Evolutionary conservation across 2,329 filamentous ascomycete genomes (phyloP), one percentile per base, ranked within the genome.

Genomic region (Canariomyces notabilis): DNA sequence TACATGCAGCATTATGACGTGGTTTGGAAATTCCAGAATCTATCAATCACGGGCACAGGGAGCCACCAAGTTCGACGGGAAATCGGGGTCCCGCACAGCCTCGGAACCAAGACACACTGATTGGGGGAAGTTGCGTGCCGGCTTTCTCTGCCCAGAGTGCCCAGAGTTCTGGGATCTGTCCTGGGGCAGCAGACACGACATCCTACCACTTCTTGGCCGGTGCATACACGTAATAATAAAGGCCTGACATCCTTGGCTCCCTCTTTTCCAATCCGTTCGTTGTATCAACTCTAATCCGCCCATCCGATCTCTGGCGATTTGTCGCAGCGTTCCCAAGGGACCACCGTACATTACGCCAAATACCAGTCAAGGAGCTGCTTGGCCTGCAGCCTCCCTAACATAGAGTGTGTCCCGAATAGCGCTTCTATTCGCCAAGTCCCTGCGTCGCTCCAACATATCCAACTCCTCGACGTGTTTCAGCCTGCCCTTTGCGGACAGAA

Each of bases 401-500:
- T 41, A 23, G 38, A 33, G 34, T 19, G n/a, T n/a, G n/a, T 29
- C 40, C 31, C 37, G 42, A 36, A 45, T 46, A 39, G 31, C 36
- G 39, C 46, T 33, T 36, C 44, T 42, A 46, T 20, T 40, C 50
- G 51, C 53, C 55, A 52, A 53, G 54, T 52, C 54, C 49, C 44
- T 48, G 51, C 42, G 49, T 48, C 51, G 47, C 54, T 57, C 58
- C 48, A 59, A 55, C 53, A 53, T 51, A 50, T 46, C n/a, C 51
- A 49, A 40, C 56, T 58, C 55, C 58, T 52, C 56, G 29, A 37
- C 48, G 47, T 57, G 57, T 60, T 61, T 61, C 58, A 60, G 58
- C 52, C 53, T 51, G 40, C 44, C 50, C 47, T 37, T 51, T 21
- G 46, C 49, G 43, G 50, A 44, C 46, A 49, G 32, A 53, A 49